These are phyloP conservation scores for Canavalia gladiata DNA, from an alignment of 306 rosid species.

Conservation along the genomic window DNA sequence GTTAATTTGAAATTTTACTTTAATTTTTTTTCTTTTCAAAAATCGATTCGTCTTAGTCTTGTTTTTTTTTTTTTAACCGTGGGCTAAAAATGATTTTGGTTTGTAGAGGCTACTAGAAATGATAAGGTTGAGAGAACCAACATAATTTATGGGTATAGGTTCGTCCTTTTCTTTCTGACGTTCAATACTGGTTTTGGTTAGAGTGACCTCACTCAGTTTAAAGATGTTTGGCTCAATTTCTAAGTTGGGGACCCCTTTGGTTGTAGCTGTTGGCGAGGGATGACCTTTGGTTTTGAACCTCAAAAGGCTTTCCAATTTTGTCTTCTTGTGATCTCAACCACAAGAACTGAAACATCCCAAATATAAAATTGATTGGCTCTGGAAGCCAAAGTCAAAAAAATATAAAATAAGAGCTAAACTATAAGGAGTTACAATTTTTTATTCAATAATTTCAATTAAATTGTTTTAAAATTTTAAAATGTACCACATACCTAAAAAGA, in stretches of 20 bases:
- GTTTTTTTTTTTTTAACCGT: not conserved
- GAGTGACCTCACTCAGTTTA: not conserved
- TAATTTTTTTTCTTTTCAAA: not conserved
- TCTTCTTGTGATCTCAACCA: slow-evolving; percentile 37
- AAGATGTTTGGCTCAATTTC: slow-evolving; percentile 27
- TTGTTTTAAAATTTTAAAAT: slow-evolving; percentile 4
- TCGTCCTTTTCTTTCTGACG: slow-evolving; percentile 31
- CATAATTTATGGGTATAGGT: not conserved
- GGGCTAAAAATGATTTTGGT: slow-evolving; percentile 20
- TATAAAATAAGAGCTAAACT: not conserved
- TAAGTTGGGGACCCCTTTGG: slow-evolving; percentile 32
- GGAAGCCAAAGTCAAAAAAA: not conserved
- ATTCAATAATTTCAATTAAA: not conserved
- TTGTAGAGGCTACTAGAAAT: not conserved
- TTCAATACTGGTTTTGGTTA: slow-evolving; percentile 11
- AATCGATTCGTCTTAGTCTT: not conserved
- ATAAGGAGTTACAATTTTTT: not conserved
- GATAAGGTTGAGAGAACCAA: slow-evolving; percentile 15
- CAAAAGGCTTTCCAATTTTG: slow-evolving; percentile 5
- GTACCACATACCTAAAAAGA: not conserved
- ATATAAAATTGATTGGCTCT: slow-evolving; percentile 31
- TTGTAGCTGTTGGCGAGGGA: slow-evolving; percentile 12
- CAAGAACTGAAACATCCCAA: slow-evolving; percentile 20
- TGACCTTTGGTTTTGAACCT: slow-evolving; percentile 25
- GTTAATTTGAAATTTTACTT: too few relatives aligned